Evolutionary conservation across 148 eudicot species (phyloP).

Genomic region (Vaccinium macrocarpon): DNA sequence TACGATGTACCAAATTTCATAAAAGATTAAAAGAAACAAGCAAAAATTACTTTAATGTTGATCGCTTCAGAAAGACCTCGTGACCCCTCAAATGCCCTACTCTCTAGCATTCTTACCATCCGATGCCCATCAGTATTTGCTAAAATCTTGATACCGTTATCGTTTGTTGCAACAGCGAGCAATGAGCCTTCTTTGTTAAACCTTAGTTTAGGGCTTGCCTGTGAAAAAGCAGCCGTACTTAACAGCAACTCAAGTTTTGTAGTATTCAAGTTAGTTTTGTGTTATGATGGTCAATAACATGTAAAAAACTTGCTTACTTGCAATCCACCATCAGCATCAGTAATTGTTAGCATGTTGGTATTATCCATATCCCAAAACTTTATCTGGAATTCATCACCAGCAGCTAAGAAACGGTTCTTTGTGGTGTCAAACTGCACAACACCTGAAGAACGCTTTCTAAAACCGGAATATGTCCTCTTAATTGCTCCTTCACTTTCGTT

Average conservation of each 20-base stretch:
- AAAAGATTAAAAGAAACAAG: background rate
- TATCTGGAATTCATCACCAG: conserved; percentile 67
- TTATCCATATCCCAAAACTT: conserved; percentile 79
- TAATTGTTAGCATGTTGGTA: conserved; percentile 39
- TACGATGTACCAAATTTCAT: background rate
- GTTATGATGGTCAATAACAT: background rate
- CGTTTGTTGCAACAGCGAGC: conserved; percentile 57
- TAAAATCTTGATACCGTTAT: conserved; percentile 55
- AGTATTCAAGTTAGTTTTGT: background rate
- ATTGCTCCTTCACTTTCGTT: conserved; percentile 64
- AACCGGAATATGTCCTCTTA: conserved; percentile 56
- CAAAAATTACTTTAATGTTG: conserved; percentile 40
- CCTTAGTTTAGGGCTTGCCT: conserved; percentile 65
- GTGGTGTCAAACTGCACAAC: conserved; percentile 75
- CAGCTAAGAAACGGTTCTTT: conserved; percentile 64
- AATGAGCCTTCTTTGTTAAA: conserved; percentile 66
- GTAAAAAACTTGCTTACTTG: conserved; percentile 40
- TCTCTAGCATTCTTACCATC: conserved; percentile 51
- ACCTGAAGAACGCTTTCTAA: conserved; percentile 57
- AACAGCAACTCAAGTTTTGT: conserved; percentile 6
- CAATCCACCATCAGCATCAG: conserved; percentile 58
- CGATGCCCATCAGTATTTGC: conserved; percentile 62
- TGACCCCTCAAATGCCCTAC: conserved; percentile 47
- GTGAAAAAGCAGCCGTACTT: conserved; percentile 6
- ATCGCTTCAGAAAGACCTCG: conserved; percentile 44